Base-by-base conservation (phyloP, 2,329 filamentous ascomycete species). In the Penicillium griseofulvum region DNA sequence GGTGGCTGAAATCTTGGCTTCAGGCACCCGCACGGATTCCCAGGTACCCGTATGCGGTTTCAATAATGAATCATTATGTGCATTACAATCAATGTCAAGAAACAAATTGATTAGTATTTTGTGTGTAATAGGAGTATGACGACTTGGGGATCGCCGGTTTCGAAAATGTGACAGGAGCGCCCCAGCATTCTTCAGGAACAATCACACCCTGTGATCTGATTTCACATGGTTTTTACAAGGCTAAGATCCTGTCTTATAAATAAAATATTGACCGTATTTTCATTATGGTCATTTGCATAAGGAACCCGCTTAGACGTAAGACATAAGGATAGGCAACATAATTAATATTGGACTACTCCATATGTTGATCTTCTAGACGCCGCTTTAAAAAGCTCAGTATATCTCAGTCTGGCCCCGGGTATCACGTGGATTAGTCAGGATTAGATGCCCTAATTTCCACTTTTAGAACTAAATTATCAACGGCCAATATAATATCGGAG, bases 1-100 rank as follows among this genome's bases (percentile, higher is more conserved):
- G 42, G 60, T 63, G 63, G 61, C 61, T 61, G 58, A 52, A 56
- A 41, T 48, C 43, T 26, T 49, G 19, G 29, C 43, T 43, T 39
- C 45, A 58, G 57, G 55, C 24, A 58, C 57, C 49, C 19, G 19
- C 38, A 39, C 31, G 10, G 17, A 31, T 37, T 16, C 31, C 52
- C 53, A 44, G 54, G 50, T 46, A 54, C 60, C 52, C 31, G 45
- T 26, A 6, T 34, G 52, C 24, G 33, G 38, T 37, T 22, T 34
- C 16, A 45, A 41, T 24, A 3, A 22, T 22, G 4, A 22, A 22
- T 22, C 22, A 22, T 22, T 22, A 22, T 22, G 22, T 22, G 22
- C 22, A 4, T 22, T 22, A 22, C 22, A 3, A 22, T 4, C 22
- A 22, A 3, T 22, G 22, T 22, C 3, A 22, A 22, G 22, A 22